Conservation (phyloP, 768 basidiomycete genomes). For the Suillus cothurnatus region DNA sequence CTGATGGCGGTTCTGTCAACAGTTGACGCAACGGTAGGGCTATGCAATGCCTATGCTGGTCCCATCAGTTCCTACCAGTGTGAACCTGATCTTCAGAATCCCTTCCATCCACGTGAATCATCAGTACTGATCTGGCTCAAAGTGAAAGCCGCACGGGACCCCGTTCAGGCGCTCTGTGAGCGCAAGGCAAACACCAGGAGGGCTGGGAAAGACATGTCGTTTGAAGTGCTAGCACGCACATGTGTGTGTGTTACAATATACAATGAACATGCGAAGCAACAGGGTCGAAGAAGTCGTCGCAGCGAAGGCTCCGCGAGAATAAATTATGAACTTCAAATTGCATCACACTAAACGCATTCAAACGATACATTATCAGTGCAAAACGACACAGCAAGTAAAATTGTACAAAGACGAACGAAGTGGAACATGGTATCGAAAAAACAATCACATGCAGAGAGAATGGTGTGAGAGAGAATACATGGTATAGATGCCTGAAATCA, state of each 20-base stretch:
- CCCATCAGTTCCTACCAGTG: background rate
- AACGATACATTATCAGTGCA: background rate
- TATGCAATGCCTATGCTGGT: background rate
- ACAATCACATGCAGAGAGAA: background rate
- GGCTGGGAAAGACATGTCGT: background rate
- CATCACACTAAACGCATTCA: too few relatives aligned
- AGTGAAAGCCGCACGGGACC: background rate
- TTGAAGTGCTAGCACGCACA: background rate
- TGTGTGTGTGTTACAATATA: background rate
- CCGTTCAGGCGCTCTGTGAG: background rate
- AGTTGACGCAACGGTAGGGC: background rate
- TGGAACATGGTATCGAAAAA: background rate
- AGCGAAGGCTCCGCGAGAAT: slow-evolving; percentile 1
- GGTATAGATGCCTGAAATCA: background rate
- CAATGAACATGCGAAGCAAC: background rate
- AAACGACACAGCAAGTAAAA: background rate
- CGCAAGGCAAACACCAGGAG: background rate
- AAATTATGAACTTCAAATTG: background rate
- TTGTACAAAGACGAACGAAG: background rate
- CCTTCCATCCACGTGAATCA: slow-evolving; percentile 1
- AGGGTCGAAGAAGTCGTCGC: background rate
- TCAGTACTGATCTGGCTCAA: background rate
- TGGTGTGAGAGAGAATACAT: background rate
- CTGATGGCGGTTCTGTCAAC: background rate
- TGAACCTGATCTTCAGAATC: slow-evolving; percentile 4